A percentile compares a stretch with the other conserved stretches of the same genome.
Conservation (phyloP, 345 rosid genomes). For the Ailanthus altissimus region DNA sequence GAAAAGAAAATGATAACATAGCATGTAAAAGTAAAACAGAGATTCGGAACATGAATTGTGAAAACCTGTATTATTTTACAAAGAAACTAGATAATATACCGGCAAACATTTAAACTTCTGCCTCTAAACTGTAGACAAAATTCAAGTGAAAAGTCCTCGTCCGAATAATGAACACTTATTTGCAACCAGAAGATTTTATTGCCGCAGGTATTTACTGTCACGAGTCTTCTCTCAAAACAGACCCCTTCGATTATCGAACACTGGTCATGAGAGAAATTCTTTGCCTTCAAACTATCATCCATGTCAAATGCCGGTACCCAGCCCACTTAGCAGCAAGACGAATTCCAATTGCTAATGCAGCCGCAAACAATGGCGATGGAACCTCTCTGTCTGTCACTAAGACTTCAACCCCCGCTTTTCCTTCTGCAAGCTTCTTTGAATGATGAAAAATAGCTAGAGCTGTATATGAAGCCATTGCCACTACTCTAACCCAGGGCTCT, state of each 20-base stretch:
- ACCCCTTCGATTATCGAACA: neutral
- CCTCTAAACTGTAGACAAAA: neutral
- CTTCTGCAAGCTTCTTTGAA: constrained; percentile 44
- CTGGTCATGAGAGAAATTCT: neutral
- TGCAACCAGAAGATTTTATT: neutral
- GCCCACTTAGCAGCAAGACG: constrained; percentile 88
- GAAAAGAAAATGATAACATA: no score
- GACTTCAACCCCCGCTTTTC: constrained; percentile 46
- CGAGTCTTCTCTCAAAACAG: neutral
- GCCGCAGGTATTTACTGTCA: neutral
- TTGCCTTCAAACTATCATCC: constrained; percentile 68
- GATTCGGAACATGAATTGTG: no score
- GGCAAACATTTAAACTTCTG: neutral
- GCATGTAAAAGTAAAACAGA: no score
- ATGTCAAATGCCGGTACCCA: constrained; percentile 85
- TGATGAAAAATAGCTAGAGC: constrained; percentile 69
- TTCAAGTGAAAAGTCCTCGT: neutral
- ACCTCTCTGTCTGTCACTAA: constrained; percentile 33
- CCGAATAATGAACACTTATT: no score
- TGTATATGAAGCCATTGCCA: constrained; percentile 51
- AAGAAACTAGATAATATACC: neutral
- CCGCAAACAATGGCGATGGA: constrained; percentile 65
- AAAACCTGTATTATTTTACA: neutral
- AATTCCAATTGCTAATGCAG: constrained; percentile 80
- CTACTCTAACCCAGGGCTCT: constrained; percentile 82